Percentiles rank a stretch among this genome's conserved stretches.
These are phyloP conservation scores for Xylariales sp. DNA, from an alignment of 2,329 filamentous ascomycete species.

Conservation along the genomic window DNA sequence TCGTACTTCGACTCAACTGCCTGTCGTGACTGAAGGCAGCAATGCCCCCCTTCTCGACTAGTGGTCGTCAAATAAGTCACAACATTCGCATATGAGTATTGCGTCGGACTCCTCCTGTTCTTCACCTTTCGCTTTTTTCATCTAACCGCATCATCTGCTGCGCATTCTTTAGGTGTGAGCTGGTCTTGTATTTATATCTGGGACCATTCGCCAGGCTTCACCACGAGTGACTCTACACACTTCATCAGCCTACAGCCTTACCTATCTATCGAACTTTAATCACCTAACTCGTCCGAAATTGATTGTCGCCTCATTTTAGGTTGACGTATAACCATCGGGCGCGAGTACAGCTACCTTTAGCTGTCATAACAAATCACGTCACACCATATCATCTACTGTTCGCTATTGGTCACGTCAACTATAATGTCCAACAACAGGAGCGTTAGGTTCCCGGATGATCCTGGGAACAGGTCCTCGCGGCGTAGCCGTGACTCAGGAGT, in stretches of 20 bases:
- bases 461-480: slow-evolving; percentile 1
- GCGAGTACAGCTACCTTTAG: slow-evolving; percentile 2
- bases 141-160: not conserved
- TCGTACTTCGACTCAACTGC: not conserved
- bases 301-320: not conserved
- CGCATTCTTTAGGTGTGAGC: slow-evolving; percentile 6
- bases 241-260: slow-evolving; percentile 8
- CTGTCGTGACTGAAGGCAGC: slow-evolving; percentile 10
- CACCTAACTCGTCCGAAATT: not conserved
- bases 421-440: slow-evolving; percentile 5
- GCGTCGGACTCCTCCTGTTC: slow-evolving; percentile 2
- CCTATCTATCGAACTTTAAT: not conserved
- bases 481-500: slow-evolving; percentile 19
- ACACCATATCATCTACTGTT: not conserved
- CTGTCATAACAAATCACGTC: slow-evolving; percentile 5
- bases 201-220: slow-evolving; percentile 5
- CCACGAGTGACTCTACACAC: not conserved
- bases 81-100: slow-evolving; percentile 9
- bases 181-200: slow-evolving; percentile 9
- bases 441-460: slow-evolving; percentile 6
- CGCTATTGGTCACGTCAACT: slow-evolving; percentile 1
- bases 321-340: slow-evolving; percentile 1
- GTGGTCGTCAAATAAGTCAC: slow-evolving; percentile 5
- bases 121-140: slow-evolving; percentile 1
- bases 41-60: slow-evolving; percentile 9